These are phyloP conservation scores for Kodamaea plutei DNA, from an alignment of 1,139 yeast genomes.

Conservation along the genomic window DNA sequence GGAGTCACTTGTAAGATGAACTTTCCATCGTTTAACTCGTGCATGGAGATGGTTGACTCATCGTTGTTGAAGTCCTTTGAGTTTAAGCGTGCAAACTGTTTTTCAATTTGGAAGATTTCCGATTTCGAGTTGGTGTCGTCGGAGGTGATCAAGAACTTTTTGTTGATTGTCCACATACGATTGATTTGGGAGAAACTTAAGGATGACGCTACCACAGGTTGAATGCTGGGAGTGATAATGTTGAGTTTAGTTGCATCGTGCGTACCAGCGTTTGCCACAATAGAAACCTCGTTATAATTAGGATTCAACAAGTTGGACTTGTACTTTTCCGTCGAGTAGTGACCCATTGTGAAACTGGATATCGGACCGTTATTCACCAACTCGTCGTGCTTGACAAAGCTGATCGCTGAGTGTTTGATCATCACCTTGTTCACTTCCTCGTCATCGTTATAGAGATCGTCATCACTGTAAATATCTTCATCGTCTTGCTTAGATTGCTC, in stretches of 20 bases:
- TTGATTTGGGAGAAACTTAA: conserved; percentile 73
- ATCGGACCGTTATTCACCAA: conserved; percentile 73
- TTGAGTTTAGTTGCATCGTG: conserved; percentile 54
- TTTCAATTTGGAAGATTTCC: conserved; percentile 68
- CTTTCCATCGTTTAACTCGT: conserved; percentile 54
- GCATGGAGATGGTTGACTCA: conserved; percentile 65
- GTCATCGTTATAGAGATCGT: conserved; percentile 21
- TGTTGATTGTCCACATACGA: conserved; percentile 66
- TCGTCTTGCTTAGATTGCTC: conserved; percentile 12
- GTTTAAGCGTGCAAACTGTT: conserved; percentile 61
- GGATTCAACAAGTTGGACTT: conserved; percentile 67
- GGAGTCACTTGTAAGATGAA: conserved; percentile 74
- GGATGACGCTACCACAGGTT: conserved; percentile 64
- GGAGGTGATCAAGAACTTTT: conserved; percentile 65
- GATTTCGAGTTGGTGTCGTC: conserved; percentile 62
- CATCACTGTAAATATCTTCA: conserved; percentile 32
- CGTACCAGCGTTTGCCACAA: conserved; percentile 70
- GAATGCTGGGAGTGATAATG: conserved; percentile 58
- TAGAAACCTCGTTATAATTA: conserved; percentile 57
- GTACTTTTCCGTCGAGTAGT: conserved; percentile 50
- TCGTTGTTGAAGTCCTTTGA: conserved; percentile 62
- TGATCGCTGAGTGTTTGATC: conserved; percentile 26
- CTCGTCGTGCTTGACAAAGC: conserved; percentile 48
- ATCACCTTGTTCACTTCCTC: conserved; percentile 18
- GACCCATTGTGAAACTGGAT: conserved; percentile 64